Evolutionary conservation across 495 filamentous ascomycete species (phyloP), one percentile per base, ranked within the genome.

Genomic region (Penicillium parvum): DNA sequence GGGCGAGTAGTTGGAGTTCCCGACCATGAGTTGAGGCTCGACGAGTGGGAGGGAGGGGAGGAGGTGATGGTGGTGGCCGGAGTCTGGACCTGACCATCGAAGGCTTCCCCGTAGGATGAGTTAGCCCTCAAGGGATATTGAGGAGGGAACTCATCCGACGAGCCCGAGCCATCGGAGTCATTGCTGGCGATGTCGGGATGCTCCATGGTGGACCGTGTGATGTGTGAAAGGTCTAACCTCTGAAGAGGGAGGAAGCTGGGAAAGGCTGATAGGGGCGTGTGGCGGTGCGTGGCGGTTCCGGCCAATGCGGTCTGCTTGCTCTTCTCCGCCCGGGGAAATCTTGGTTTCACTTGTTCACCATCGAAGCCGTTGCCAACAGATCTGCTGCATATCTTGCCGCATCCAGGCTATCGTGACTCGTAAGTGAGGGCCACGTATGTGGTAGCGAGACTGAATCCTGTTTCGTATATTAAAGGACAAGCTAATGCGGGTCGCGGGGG

Each of bases 81-180:
- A 16, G 66, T 58, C 40, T 62, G 66, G 38, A 64, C 53, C 26
- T 66, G 61, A 36, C 45, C 41, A 22, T 74, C 68, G 42, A 61
- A 61, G 37, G 49, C 45, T 30, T 72, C 64, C 18, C 65, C 63
- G 40, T 66, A 66, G 37, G 60, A 50, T 45, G 63, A 60, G 61
- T 50, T 70, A 48, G 55, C 63, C 60, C 47, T 68, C 61, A 64
- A 26, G 27, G 75, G 73, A 37, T 72, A 65, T 27, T 75, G 61
- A 16, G 61, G 56, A 25, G 63, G 49, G 46, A 63, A 76, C 28
- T 85, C 82, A 44, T 78, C 78, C 15, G 82, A 85, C 4, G 79
- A 81, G 27, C 69, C 76, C 21, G 81, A 83, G 45, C 72, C 78
- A 27, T 80, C 82, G 17, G 81, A 85, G 55, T 86, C 84, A 57